Conservation (phyloP, 257 asterid species). For the Buddleja alternifolia region DNA sequence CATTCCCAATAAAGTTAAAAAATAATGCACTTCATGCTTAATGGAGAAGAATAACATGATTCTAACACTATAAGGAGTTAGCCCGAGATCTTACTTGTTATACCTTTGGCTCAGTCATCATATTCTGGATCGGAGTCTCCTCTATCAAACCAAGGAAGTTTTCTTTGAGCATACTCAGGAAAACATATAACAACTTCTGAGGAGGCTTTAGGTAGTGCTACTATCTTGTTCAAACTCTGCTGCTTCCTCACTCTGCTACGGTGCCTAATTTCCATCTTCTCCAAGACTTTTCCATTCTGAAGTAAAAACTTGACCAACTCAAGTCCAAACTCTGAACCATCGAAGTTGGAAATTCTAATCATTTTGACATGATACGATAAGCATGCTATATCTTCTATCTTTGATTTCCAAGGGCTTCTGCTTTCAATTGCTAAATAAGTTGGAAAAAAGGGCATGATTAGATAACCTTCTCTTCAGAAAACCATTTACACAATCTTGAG, state of each 20-base stretch:
- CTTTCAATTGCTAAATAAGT: conserved; percentile 11
- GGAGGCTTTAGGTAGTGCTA: conserved; percentile 30
- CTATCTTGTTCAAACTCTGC: background rate
- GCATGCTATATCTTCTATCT: conserved; percentile 27
- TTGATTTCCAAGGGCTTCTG: conserved; percentile 23
- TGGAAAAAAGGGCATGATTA: conserved; percentile 1
- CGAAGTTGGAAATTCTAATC: conserved; percentile 20
- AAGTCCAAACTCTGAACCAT: conserved; percentile 24
- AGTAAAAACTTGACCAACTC: conserved; percentile 32
- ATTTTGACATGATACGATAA: conserved; percentile 30
- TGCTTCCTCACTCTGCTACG: background rate
- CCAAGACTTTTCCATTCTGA: conserved; percentile 29
- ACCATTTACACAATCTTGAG: background rate
- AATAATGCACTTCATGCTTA: background rate
- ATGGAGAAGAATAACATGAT: background rate
- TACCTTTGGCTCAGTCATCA: conserved; percentile 20
- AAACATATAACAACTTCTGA: conserved; percentile 24
- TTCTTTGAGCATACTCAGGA: conserved; percentile 1
- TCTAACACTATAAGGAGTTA: no score
- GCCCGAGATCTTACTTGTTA: background rate
- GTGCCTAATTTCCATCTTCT: conserved; percentile 28
- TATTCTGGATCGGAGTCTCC: conserved; percentile 36
- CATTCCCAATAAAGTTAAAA: background rate
- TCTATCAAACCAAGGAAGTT: conserved; percentile 30
- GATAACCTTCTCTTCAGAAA: background rate